phyloP scores from a whole-genome alignment of 768 basidiomycete genomes.

The Lactarius trivialis region DNA sequence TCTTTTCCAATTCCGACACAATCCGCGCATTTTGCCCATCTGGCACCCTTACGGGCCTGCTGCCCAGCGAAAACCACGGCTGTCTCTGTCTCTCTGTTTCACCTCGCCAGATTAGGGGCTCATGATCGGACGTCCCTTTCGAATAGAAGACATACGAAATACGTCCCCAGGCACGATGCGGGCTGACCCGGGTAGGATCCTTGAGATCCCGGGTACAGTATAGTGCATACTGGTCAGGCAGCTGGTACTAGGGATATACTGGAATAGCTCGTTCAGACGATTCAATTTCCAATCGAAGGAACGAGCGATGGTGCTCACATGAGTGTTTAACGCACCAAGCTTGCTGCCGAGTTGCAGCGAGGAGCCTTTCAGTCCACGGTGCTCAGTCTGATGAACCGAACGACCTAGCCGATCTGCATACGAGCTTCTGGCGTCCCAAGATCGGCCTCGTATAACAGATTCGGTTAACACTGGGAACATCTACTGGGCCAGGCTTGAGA shows the following conservation, averaged over 20 bases:
- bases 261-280: neutral
- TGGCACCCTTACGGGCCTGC: neutral
- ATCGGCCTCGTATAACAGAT: neutral
- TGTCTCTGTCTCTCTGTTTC: too few species aligned
- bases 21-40: neutral
- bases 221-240: neutral
- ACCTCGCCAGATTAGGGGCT: neutral
- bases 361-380: neutral
- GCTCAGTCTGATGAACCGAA: neutral
- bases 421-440: neutral
- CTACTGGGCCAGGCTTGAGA: neutral
- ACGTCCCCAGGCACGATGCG: neutral
- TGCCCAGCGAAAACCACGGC: neutral
- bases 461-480: neutral
- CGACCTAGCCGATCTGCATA: neutral
- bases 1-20: neutral
- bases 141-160: neutral
- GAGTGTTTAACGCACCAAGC: neutral
- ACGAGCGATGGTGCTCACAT: neutral
- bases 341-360: neutral
- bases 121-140: neutral
- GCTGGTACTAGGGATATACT: neutral
- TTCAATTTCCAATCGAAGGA: neutral
- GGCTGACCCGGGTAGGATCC: neutral
- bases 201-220: neutral